phyloP scores from a whole-genome alignment of 306 rosid genomes.

The Malus orientalis region DNA sequence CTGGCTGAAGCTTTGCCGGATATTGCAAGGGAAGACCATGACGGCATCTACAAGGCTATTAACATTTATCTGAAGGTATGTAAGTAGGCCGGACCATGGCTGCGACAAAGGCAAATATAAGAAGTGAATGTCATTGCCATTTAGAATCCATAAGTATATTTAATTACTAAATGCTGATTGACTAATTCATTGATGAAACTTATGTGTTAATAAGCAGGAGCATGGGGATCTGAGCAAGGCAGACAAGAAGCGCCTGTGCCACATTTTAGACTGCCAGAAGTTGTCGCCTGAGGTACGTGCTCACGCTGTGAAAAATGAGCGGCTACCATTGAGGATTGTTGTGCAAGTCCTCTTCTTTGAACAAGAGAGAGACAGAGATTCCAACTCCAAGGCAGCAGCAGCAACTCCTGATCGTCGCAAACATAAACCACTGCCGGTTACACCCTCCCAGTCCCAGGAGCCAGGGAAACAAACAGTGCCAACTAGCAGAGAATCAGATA shows the following conservation, averaged over 20 bases:
- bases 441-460: slow-evolving; percentile 22
- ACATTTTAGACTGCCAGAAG: slow-evolving; percentile 67
- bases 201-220: slow-evolving; percentile 33
- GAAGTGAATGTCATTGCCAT: background rate
- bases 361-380: slow-evolving; percentile 47
- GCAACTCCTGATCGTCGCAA: slow-evolving; percentile 11
- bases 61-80: slow-evolving; percentile 83
- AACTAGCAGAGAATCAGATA: slow-evolving; percentile 14
- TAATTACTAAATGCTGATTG: background rate
- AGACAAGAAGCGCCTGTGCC: slow-evolving; percentile 64
- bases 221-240: slow-evolving; percentile 61
- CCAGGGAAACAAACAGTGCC: slow-evolving; percentile 31
- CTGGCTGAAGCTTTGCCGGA: slow-evolving; percentile 75
- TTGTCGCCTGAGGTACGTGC: slow-evolving; percentile 56
- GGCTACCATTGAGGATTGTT: slow-evolving; percentile 70
- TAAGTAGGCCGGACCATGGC: background rate
- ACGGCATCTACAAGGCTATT: slow-evolving; percentile 78
- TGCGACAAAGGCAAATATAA: no score
- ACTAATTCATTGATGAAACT: background rate
- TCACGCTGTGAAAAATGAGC: slow-evolving; percentile 74
- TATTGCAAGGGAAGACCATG: slow-evolving; percentile 62
- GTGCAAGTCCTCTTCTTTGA: slow-evolving; percentile 79
- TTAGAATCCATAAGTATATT: background rate
- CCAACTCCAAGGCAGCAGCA: slow-evolving; percentile 16
- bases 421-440: slow-evolving; percentile 3